phyloP scores from a whole-genome alignment of 495 filamentous ascomycete species.

The Tuber melanosporum region DNA sequence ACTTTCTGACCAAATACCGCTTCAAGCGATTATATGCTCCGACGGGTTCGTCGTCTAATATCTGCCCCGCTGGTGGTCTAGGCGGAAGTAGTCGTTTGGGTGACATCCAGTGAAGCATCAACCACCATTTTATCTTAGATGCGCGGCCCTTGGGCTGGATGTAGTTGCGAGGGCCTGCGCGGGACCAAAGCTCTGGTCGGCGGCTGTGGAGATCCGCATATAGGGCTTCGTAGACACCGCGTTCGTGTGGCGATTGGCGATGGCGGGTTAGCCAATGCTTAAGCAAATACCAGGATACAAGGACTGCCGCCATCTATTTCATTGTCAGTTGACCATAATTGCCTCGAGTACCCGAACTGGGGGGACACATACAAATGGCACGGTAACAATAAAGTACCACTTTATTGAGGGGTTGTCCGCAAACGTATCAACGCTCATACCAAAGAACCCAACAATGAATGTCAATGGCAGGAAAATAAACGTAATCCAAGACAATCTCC shows the following conservation, averaged over 20 bases:
- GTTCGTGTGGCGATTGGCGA: constrained; percentile 48
- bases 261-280: constrained; percentile 48
- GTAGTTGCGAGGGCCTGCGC: constrained; percentile 46
- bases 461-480: constrained; percentile 54
- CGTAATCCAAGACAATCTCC: constrained; percentile 49
- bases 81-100: constrained; percentile 7
- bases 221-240: constrained; percentile 50
- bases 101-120: constrained; percentile 47
- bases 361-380: constrained; percentile 44
- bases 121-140: constrained; percentile 47
- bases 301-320: constrained; percentile 43
- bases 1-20: constrained; percentile 44
- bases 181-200: constrained; percentile 49
- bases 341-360: neutral
- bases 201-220: constrained; percentile 47
- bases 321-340: constrained; percentile 1
- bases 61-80: constrained; percentile 24
- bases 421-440: constrained; percentile 52
- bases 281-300: constrained; percentile 50
- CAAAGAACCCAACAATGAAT: constrained; percentile 51
- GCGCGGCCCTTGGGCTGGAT: constrained; percentile 43
- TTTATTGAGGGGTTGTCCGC: constrained; percentile 46
- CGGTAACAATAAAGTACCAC: constrained; percentile 49
- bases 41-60: constrained; percentile 29
- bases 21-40: constrained; percentile 46